Conservation (phyloP, 139 green algal species). For the Micractinium conductrix region DNA sequence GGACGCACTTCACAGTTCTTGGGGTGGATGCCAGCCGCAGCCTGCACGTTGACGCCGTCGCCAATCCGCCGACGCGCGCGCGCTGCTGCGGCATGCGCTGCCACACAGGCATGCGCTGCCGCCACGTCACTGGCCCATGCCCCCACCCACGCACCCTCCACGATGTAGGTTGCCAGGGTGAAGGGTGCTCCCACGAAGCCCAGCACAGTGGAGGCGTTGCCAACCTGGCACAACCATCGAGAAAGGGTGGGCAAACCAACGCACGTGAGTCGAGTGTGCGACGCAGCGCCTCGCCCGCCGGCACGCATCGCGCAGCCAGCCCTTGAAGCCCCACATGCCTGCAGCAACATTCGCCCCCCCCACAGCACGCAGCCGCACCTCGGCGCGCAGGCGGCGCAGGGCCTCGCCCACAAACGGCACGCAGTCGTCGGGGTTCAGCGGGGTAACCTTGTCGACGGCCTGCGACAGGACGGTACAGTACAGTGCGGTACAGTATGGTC, state of each 20-base stretch:
- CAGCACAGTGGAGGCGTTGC: slow-evolving; percentile 81
- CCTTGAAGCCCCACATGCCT: no score
- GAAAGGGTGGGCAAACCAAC: background rate
- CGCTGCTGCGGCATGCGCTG: no score
- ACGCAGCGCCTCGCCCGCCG: no score
- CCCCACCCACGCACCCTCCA: slow-evolving; percentile 67
- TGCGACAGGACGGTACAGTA: slow-evolving; percentile 29
- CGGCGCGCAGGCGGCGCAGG: slow-evolving; percentile 75
- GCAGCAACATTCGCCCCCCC: no score
- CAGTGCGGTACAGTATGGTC: no score
- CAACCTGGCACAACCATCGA: slow-evolving; percentile 73
- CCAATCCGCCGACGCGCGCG: no score
- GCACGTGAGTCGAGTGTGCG: no score
- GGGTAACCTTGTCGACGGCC: slow-evolving; percentile 81
- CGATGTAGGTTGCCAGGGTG: slow-evolving; percentile 95
- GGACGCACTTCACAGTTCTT: no score
- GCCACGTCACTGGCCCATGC: no score
- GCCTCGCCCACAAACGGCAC: slow-evolving; percentile 88
- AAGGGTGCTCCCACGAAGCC: slow-evolving; percentile 95
- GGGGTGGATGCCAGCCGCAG: no score
- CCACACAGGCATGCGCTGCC: background rate
- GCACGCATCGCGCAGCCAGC: no score
- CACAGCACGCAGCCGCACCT: slow-evolving; percentile 32
- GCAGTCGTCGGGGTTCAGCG: slow-evolving; percentile 73
- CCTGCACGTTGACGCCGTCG: no score